Conservation (phyloP, 2,329 filamentous ascomycete species). For the Teratosphaeria viscida region DNA sequence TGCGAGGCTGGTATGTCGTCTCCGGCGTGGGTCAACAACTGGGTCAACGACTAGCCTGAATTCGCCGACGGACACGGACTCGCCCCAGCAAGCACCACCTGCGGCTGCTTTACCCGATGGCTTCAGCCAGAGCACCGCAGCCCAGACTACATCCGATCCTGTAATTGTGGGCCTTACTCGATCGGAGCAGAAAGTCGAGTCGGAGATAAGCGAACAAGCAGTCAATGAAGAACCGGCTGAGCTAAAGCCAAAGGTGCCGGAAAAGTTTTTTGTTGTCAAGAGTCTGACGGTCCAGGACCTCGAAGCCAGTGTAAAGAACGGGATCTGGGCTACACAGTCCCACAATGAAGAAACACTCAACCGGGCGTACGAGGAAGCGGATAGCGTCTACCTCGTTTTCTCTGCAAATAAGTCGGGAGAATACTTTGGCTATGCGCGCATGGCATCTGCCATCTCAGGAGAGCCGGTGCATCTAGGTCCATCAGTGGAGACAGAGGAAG, state of each 20-base stretch:
- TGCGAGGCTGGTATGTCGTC: slow-evolving; percentile 72
- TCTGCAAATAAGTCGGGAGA: slow-evolving; percentile 96
- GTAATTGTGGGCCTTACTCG: slow-evolving; percentile 2
- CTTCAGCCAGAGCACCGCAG: background rate
- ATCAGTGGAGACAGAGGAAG: slow-evolving; percentile 1
- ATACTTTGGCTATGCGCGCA: slow-evolving; percentile 89
- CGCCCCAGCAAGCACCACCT: slow-evolving; percentile 11
- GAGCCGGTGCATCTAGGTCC: slow-evolving; percentile 35
- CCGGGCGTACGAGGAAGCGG: slow-evolving; percentile 66
- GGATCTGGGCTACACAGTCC: slow-evolving; percentile 86
- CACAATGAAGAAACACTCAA: slow-evolving; percentile 85
- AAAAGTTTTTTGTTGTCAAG: slow-evolving; percentile 86
- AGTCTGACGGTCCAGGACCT: slow-evolving; percentile 85
- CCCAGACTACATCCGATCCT: background rate
- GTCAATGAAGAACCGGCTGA: background rate
- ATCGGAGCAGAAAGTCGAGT: background rate
- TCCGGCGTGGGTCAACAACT: slow-evolving; percentile 44
- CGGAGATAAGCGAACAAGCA: background rate
- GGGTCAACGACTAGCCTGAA: slow-evolving; percentile 15
- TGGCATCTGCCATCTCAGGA: slow-evolving; percentile 74
- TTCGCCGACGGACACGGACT: slow-evolving; percentile 3
- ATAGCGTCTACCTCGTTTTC: slow-evolving; percentile 85
- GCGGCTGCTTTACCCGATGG: background rate
- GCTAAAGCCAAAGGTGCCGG: slow-evolving; percentile 38
- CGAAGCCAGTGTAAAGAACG: slow-evolving; percentile 75